Evolutionary conservation across 495 filamentous ascomycete species (phyloP).

Genomic region (Neurospora sublineolata): DNA sequence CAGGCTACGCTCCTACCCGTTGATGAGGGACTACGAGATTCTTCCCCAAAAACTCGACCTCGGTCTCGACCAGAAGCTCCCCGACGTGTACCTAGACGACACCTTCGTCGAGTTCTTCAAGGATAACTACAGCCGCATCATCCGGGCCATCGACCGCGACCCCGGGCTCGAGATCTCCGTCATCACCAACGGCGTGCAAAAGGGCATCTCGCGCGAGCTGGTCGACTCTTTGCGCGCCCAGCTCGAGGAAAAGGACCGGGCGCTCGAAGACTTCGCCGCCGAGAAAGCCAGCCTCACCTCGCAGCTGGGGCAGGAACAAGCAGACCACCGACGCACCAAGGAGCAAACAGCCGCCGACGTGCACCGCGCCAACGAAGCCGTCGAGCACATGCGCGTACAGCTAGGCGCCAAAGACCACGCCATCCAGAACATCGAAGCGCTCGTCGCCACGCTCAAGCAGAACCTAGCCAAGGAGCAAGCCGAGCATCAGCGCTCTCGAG

Average conservation of each 20-base stretch:
- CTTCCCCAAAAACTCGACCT: slow-evolving; percentile 54
- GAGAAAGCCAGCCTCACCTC: slow-evolving; percentile 55
- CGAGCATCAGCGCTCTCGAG: slow-evolving; percentile 55
- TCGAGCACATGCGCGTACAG: slow-evolving; percentile 58
- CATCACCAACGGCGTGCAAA: slow-evolving; percentile 64
- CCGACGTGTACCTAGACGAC: slow-evolving; percentile 76
- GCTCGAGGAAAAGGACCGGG: slow-evolving; percentile 58
- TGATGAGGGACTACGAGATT: slow-evolving; percentile 86
- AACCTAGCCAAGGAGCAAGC: slow-evolving; percentile 58
- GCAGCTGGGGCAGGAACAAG: slow-evolving; percentile 65
- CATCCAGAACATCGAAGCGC: slow-evolving; percentile 53
- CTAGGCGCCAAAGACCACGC: slow-evolving; percentile 53
- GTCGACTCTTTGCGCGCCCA: slow-evolving; percentile 74
- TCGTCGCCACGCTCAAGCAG: slow-evolving; percentile 47
- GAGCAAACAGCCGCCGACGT: slow-evolving; percentile 56
- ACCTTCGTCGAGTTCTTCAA: slow-evolving; percentile 91
- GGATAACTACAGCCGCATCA: slow-evolving; percentile 81
- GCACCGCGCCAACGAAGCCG: slow-evolving; percentile 49
- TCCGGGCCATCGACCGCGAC: slow-evolving; percentile 82
- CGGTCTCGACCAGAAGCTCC: slow-evolving; percentile 48
- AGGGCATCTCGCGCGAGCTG: slow-evolving; percentile 71
- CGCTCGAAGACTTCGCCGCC: slow-evolving; percentile 55
- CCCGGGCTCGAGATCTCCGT: slow-evolving; percentile 76
- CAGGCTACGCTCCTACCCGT: slow-evolving; percentile 64
- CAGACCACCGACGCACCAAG: slow-evolving; percentile 60